These are phyloP conservation scores for Suillus clintonianus DNA, from an alignment of 768 basidiomycete species.

Conservation along the genomic window DNA sequence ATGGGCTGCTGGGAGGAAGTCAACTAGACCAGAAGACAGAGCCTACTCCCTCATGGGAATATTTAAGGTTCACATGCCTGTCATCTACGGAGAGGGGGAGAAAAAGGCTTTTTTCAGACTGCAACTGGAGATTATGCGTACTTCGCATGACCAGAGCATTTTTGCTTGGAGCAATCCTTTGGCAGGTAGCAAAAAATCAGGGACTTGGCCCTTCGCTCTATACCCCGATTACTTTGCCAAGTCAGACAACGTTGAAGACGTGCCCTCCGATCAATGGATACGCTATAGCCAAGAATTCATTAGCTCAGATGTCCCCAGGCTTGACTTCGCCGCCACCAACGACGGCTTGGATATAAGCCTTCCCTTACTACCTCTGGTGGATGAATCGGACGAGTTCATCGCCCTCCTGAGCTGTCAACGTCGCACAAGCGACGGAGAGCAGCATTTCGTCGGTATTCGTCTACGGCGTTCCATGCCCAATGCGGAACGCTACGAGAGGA, in stretches of 20 bases:
- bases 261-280: neutral
- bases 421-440: neutral
- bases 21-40: conserved; percentile 24
- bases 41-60: conserved; percentile 26
- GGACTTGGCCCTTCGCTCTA: neutral
- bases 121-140: conserved; percentile 9
- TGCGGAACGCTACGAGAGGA: neutral
- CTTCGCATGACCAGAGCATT: conserved; percentile 13
- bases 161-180: conserved; percentile 4
- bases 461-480: neutral
- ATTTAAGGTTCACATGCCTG: conserved; percentile 19
- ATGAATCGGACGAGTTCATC: neutral
- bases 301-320: neutral
- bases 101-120: conserved; percentile 22
- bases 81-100: conserved; percentile 25
- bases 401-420: neutral
- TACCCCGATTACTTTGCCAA: neutral
- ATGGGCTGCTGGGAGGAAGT: conserved; percentile 22
- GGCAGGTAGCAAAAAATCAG: neutral
- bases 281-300: neutral
- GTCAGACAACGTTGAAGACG: neutral
- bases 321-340: conserved; percentile 1
- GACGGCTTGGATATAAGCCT: neutral
- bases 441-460: neutral
- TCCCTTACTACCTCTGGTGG: neutral